phyloP scores from a whole-genome alignment of 2,329 filamentous ascomycete genomes.

The Dothideomycetes sp. region DNA sequence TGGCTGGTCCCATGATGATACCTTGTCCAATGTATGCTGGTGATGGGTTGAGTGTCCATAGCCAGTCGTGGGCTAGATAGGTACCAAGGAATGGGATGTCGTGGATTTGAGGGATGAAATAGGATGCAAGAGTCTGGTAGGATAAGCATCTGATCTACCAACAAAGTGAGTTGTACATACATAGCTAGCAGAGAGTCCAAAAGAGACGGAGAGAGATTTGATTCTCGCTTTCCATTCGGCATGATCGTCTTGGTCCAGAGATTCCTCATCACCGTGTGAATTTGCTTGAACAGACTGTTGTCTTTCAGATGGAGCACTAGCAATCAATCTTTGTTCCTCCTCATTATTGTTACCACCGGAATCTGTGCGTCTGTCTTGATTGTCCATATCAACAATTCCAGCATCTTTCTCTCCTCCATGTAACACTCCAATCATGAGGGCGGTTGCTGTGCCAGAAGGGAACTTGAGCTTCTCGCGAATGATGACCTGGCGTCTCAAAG shows the following conservation, averaged over 20 bases:
- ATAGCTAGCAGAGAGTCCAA: conserved; percentile 48
- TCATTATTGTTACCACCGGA: conserved; percentile 17
- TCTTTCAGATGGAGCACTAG: conserved; percentile 3
- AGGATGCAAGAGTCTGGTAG: conserved; percentile 67
- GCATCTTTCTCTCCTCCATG: conserved; percentile 51
- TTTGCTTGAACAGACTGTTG: neutral
- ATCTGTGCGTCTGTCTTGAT: conserved; percentile 18
- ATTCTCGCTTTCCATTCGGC: conserved; percentile 55
- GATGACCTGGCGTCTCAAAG: conserved; percentile 81
- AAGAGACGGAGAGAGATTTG: conserved; percentile 49
- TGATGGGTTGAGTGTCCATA: conserved; percentile 94
- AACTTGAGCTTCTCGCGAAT: conserved; percentile 88
- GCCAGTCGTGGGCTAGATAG: conserved; percentile 66
- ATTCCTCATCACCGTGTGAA: conserved; percentile 17
- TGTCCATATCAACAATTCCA: conserved; percentile 32
- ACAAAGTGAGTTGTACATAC: conserved; percentile 23
- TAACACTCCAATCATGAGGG: conserved; percentile 81
- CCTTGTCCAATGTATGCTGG: conserved; percentile 96
- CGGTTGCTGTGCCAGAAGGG: conserved; percentile 90
- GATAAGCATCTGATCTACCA: conserved; percentile 12
- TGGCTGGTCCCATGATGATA: conserved; percentile 96
- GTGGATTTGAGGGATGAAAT: conserved; percentile 78
- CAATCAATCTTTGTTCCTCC: conserved; percentile 10
- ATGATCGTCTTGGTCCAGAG: conserved; percentile 28
- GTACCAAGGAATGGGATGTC: conserved; percentile 80